These are phyloP conservation scores for Geotrichum cucujoidarum DNA, from an alignment of 1,139 yeast genomes.

Conservation along the genomic window DNA sequence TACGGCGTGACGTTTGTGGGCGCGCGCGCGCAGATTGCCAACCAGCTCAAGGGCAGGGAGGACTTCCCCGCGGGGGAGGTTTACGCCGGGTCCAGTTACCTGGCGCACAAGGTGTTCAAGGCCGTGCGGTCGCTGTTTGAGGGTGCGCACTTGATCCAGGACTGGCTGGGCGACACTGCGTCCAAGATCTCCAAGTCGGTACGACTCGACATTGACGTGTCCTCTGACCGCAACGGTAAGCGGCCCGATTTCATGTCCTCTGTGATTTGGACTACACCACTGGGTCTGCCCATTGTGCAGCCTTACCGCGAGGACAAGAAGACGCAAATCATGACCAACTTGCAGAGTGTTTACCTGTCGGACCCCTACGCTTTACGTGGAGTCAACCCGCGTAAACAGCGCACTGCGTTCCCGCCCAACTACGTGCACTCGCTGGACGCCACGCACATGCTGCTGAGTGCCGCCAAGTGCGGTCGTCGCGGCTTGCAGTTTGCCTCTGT, in stretches of 20 bases:
- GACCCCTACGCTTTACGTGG: constrained; percentile 81
- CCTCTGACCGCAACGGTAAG: constrained; percentile 31
- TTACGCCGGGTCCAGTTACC: constrained; percentile 51
- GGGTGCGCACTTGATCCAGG: constrained; percentile 94
- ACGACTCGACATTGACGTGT: constrained; percentile 49
- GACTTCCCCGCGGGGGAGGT: constrained; percentile 38
- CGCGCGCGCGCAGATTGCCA: constrained; percentile 74
- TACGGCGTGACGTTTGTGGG: constrained; percentile 97
- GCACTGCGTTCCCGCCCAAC: constrained; percentile 93
- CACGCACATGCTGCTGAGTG: constrained; percentile 91
- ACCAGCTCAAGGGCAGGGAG: constrained; percentile 42
- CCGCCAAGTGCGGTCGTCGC: constrained; percentile 64
- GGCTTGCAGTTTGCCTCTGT: constrained; percentile 88
- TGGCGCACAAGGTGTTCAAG: constrained; percentile 73
- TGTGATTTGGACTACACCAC: constrained; percentile 96
- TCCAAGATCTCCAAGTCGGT: constrained; percentile 74
- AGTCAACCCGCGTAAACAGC: constrained; percentile 85
- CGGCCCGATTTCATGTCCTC: constrained; percentile 57
- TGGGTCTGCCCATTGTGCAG: constrained; percentile 84
- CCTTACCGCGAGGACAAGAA: constrained; percentile 75
- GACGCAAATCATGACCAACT: constrained; percentile 64
- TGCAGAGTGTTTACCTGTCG: constrained; percentile 75
- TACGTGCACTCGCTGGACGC: constrained; percentile 95
- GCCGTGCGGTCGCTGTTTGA: constrained; percentile 81
- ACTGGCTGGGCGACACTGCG: constrained; percentile 91